Evolutionary conservation across 1,139 yeast species (phyloP).

Genomic region (Debaryomyces subglobosus): DNA sequence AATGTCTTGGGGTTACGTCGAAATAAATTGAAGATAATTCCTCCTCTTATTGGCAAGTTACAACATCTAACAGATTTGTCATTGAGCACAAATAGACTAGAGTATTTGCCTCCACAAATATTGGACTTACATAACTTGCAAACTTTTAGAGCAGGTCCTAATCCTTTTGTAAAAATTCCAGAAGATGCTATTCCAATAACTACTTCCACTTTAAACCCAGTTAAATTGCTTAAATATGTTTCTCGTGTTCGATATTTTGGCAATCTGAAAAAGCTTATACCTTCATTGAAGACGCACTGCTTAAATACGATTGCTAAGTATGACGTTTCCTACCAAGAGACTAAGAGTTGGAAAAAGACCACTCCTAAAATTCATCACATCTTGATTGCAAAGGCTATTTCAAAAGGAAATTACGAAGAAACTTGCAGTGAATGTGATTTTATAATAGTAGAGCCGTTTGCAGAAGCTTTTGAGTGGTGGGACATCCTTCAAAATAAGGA

Average conservation of each 20-base stretch:
- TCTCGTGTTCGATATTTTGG: slow-evolving; percentile 26
- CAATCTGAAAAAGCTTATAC: slow-evolving; percentile 18
- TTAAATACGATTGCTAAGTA: slow-evolving; percentile 41
- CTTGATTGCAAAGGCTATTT: slow-evolving; percentile 40
- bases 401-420: slow-evolving; percentile 41
- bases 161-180: slow-evolving; percentile 38
- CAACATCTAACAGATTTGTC: slow-evolving; percentile 40
- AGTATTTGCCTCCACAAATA: slow-evolving; percentile 40
- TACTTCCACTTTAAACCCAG: slow-evolving; percentile 15
- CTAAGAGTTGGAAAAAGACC: slow-evolving; percentile 42
- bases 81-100: slow-evolving; percentile 41
- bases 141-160: slow-evolving; percentile 48
- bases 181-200: slow-evolving; percentile 29
- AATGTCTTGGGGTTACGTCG: slow-evolving; percentile 47
- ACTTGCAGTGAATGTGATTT: slow-evolving; percentile 40
- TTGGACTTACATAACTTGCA: slow-evolving; percentile 32
- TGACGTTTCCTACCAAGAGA: slow-evolving; percentile 49
- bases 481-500: slow-evolving; percentile 41
- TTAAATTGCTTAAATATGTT: slow-evolving; percentile 21
- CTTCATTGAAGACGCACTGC: slow-evolving; percentile 39
- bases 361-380: slow-evolving; percentile 42
- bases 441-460: slow-evolving; percentile 44
- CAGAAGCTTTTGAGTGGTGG: slow-evolving; percentile 53
- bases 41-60: slow-evolving; percentile 38
- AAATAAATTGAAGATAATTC: slow-evolving; percentile 37